Evolutionary conservation across 2,329 filamentous ascomycete species (phyloP).

Genomic region (Claviceps cyperi): DNA sequence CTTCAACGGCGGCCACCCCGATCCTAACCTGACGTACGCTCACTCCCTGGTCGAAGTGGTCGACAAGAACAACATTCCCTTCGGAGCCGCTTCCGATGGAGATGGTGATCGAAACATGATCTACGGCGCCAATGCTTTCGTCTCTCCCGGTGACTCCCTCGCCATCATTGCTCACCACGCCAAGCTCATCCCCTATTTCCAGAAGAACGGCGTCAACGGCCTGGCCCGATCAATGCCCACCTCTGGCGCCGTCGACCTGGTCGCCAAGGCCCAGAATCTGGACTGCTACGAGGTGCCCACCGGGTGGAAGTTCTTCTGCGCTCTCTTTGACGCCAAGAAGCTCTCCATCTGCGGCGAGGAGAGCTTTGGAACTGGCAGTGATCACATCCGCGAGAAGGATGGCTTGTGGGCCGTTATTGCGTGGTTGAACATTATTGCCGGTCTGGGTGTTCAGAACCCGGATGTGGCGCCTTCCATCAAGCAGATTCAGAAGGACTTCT

Average conservation of each 20-base stretch:
- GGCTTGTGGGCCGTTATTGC: slow-evolving; percentile 94
- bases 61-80: slow-evolving; percentile 81
- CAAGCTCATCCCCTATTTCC: slow-evolving; percentile 94
- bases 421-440: slow-evolving; percentile 97
- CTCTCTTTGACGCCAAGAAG: slow-evolving; percentile 85
- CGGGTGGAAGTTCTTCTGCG: slow-evolving; percentile 99
- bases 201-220: slow-evolving; percentile 90
- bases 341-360: slow-evolving; percentile 98
- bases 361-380: slow-evolving; percentile 93
- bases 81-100: slow-evolving; percentile 90
- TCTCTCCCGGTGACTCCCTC: slow-evolving; percentile 91
- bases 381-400: slow-evolving; percentile 98
- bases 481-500: slow-evolving; percentile 95
- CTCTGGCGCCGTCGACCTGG: slow-evolving; percentile 84
- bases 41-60: slow-evolving; percentile 89
- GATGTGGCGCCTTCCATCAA: slow-evolving; percentile 79
- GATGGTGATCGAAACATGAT: slow-evolving; percentile 99
- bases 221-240: slow-evolving; percentile 97
- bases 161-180: slow-evolving; percentile 98
- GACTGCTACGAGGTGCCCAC: slow-evolving; percentile 94
- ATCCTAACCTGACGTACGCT: slow-evolving; percentile 95
- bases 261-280: slow-evolving; percentile 86
- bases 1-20: slow-evolving; percentile 93
- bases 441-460: slow-evolving; percentile 69
- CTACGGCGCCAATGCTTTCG: slow-evolving; percentile 90